A percentile compares a stretch with the other conserved stretches of the same genome.
Conservation (phyloP, 176 grass and related monocot species). For the Typha latifolia region DNA sequence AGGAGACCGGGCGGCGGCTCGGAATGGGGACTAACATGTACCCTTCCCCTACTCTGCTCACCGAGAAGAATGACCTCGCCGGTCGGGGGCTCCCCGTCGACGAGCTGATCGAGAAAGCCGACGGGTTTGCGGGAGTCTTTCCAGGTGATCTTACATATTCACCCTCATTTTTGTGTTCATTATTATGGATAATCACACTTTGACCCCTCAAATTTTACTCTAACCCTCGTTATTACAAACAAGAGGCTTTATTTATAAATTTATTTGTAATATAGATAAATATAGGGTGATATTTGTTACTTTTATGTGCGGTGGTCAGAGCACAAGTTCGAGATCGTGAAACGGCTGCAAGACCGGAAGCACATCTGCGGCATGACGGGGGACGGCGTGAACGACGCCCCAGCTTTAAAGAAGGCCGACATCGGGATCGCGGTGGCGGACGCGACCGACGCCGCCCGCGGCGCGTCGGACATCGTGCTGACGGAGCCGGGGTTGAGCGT, state of each 20-base stretch:
- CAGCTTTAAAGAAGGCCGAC: conserved; percentile 85
- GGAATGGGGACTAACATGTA: conserved; percentile 95
- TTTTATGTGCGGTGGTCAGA: conserved; percentile 16
- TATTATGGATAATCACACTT: neutral
- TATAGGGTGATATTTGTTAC: neutral
- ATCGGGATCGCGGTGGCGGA: conserved; percentile 85
- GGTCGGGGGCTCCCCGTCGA: conserved; percentile 43
- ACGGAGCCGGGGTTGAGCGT: conserved; percentile 77
- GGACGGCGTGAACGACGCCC: conserved; percentile 86
- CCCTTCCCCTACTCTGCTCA: conserved; percentile 55
- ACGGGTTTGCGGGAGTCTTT: conserved; percentile 84
- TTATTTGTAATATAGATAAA: neutral
- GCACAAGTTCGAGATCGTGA: conserved; percentile 95
- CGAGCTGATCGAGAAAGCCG: conserved; percentile 82
- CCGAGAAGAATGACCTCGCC: conserved; percentile 23
- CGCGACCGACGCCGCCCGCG: conserved; percentile 63
- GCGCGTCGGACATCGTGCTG: conserved; percentile 81
- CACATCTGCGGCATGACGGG: conserved; percentile 92
- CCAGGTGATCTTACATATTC: too few relatives aligned
- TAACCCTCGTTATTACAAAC: too few relatives aligned
- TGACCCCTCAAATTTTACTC: too few relatives aligned
- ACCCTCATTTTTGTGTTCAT: neutral
- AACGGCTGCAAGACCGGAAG: conserved; percentile 55
- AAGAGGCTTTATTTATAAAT: too few relatives aligned
- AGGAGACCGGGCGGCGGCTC: conserved; percentile 64